Conservation (phyloP, 495 filamentous ascomycete genomes). For the Penicillium turbatum region DNA sequence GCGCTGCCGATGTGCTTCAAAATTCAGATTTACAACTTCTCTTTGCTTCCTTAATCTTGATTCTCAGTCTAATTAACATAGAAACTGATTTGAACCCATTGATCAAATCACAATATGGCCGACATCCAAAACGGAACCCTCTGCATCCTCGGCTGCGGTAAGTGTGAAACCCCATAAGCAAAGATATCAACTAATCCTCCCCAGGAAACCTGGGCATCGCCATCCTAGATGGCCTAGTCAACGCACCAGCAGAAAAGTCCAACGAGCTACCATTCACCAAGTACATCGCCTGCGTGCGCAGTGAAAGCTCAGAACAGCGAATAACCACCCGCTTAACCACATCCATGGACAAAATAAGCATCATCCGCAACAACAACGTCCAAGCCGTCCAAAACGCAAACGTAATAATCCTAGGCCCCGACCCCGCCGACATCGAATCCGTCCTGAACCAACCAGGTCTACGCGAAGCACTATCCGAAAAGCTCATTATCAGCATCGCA, state of each 20-base stretch:
- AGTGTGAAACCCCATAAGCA: background rate
- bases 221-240: conserved; percentile 32
- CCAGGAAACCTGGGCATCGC: conserved; percentile 38
- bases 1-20: conserved; percentile 10
- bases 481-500: conserved; percentile 42
- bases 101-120: conserved; percentile 6
- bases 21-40: background rate
- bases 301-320: conserved; percentile 18
- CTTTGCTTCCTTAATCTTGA: background rate
- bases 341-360: conserved; percentile 12
- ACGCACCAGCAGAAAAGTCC: background rate
- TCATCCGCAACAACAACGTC: conserved; percentile 18
- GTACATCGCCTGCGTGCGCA: conserved; percentile 35
- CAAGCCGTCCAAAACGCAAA: conserved; percentile 20
- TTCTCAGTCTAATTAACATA: background rate
- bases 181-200: background rate
- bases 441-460: conserved; percentile 25
- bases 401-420: conserved; percentile 32
- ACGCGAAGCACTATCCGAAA: conserved; percentile 21
- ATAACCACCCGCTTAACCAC: conserved; percentile 16
- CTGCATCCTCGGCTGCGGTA: conserved; percentile 39
- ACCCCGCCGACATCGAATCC: conserved; percentile 28
- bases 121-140: conserved; percentile 22
- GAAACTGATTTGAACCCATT: background rate
- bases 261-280: conserved; percentile 20